Base-by-base conservation (phyloP, 2,329 filamentous ascomycete species). In the Fusarium xyrophilum region DNA sequence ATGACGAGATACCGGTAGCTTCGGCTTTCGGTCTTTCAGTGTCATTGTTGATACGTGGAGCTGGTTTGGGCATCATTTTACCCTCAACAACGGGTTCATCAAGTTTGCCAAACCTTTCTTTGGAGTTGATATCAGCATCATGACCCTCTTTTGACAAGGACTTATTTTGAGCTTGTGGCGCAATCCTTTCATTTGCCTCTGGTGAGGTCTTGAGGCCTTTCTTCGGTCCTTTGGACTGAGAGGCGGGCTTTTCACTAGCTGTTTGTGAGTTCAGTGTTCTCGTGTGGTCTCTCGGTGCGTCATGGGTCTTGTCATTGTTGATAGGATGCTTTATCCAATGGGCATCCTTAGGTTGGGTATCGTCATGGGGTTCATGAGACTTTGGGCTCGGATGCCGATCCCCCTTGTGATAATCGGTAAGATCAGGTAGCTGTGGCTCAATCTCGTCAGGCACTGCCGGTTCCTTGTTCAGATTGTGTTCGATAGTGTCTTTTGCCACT, bases 321-420 rank as follows among this genome's bases (percentile, higher is more conserved):
- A 56, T 60, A 50, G 61, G 59, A 30, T 61, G 39, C 30, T 59
- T 60, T 39, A 52, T 42, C 54, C 63, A 59, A 50, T 55, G 51
- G 42, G 55, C 61, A 53, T 68, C 67, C 32, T 58, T 62, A n/a
- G 51, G 63, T 52, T 53, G 61, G 52, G 65, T 30, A 61, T 73
- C 69, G 11, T 61, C 47, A 30, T 55, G 55, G 32, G 75, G 58
- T 27, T 59, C 40, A 42, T 71, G 65, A 38, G 69, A 62, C 46
- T 67, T 70, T 25, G 73, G 72, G 32, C 71, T 71, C 39, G 61
- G 35, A 17, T 65, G 56, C 42, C 51, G 57, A 38, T 64, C 59
- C 27, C 63, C 39, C 23, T 36, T 54, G 27, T 47, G 56, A 53
- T 75, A 71, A 35, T 52, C 35, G 9, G 30, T 43, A 51, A 74